These are phyloP conservation scores for Ceratobasidium theobromae DNA, from an alignment of 1,284 basidiomycete genomes.

Conservation along the genomic window DNA sequence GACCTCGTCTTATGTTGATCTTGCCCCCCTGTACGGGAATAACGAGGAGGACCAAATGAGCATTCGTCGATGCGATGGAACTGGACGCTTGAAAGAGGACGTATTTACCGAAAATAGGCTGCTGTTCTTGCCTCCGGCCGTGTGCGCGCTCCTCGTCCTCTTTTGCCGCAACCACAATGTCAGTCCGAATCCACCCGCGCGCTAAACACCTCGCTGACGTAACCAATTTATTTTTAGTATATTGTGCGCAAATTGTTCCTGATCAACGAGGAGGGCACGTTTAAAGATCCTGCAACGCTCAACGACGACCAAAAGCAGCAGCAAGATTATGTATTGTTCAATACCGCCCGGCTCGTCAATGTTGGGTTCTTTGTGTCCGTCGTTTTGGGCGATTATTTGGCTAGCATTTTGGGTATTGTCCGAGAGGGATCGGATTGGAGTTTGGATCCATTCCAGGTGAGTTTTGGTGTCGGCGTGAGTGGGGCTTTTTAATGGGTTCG, in stretches of 20 bases:
- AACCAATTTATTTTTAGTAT: slow-evolving; percentile 51
- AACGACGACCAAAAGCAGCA: slow-evolving; percentile 45
- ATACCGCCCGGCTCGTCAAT: slow-evolving; percentile 74
- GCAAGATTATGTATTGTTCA: slow-evolving; percentile 83
- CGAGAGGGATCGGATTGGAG: slow-evolving; percentile 22
- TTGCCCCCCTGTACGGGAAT: slow-evolving; percentile 74
- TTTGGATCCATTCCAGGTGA: slow-evolving; percentile 21
- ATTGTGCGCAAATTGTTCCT: slow-evolving; percentile 75
- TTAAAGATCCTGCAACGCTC: slow-evolving; percentile 44
- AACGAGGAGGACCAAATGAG: slow-evolving; percentile 61
- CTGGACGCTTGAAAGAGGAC: slow-evolving; percentile 67
- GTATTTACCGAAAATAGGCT: slow-evolving; percentile 75
- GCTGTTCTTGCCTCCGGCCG: slow-evolving; percentile 76
- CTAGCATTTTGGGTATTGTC: slow-evolving; percentile 31
- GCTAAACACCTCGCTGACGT: neutral
- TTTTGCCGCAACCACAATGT: slow-evolving; percentile 89
- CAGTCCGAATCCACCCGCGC: slow-evolving; percentile 39
- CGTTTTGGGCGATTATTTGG: slow-evolving; percentile 54
- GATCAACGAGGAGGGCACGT: slow-evolving; percentile 73
- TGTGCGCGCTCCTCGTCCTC: slow-evolving; percentile 64
- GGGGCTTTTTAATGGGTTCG: neutral
- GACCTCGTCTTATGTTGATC: slow-evolving; percentile 85
- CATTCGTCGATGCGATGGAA: slow-evolving; percentile 63
- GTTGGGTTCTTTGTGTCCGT: slow-evolving; percentile 65
- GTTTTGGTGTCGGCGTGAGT: neutral